phyloP scores from a whole-genome alignment of 257 asterid species.

The Forsythia suspensa region DNA sequence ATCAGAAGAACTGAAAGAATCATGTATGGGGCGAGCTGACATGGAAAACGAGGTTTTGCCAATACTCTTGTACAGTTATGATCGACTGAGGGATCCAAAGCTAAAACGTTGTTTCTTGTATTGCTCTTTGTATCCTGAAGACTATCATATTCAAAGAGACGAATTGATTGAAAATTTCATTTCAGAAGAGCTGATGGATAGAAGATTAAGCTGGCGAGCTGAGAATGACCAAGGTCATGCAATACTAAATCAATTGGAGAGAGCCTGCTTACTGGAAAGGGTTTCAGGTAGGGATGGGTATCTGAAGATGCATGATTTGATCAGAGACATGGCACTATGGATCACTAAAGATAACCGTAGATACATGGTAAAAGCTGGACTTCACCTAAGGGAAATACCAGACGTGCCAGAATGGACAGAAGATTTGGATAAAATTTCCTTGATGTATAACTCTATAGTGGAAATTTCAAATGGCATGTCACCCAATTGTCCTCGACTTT shows the following conservation, averaged over 20 bases:
- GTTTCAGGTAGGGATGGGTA: background rate
- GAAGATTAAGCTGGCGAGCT: background rate
- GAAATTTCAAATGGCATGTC: background rate
- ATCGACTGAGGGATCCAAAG: background rate
- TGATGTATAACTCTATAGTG: background rate
- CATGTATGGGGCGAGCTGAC: conserved; percentile 8
- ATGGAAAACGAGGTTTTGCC: conserved; percentile 19
- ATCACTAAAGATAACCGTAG: background rate
- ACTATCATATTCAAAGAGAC: background rate
- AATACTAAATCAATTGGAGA: conserved; percentile 21
- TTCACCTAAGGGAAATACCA: background rate
- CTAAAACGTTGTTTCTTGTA: conserved; percentile 24
- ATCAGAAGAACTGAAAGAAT: background rate
- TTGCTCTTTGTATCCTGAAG: conserved; percentile 36
- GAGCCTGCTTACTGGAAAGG: conserved; percentile 20
- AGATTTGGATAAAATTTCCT: conserved; percentile 13
- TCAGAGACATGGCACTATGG: conserved; percentile 10
- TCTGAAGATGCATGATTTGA: background rate
- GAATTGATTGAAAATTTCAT: conserved; percentile 17
- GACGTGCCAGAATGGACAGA: background rate
- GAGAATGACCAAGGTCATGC: conserved; percentile 24
- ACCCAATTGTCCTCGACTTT: background rate
- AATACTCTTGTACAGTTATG: conserved; percentile 17
- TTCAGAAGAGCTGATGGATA: conserved; percentile 19
- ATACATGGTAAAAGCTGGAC: conserved; percentile 17